Percentiles rank a stretch among this genome's conserved stretches.
These are phyloP conservation scores for Scleromitrula shiraiana DNA, from an alignment of 2,329 filamentous ascomycete species.

Conservation along the genomic window DNA sequence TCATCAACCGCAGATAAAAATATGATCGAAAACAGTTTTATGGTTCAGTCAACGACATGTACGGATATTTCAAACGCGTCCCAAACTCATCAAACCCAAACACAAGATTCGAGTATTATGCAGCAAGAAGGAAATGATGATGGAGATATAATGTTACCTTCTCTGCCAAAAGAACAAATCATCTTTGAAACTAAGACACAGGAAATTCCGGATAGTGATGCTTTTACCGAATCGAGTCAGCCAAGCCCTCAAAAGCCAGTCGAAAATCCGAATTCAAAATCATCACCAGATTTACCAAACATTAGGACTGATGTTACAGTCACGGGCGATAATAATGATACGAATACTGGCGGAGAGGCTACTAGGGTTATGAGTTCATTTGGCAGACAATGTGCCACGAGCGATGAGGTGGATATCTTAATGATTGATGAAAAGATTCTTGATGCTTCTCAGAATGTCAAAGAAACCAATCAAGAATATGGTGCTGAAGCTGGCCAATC, in stretches of 20 bases:
- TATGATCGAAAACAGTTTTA: too few relatives aligned
- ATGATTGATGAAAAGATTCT: background rate
- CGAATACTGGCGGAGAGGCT: too few relatives aligned
- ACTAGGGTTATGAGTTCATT: background rate
- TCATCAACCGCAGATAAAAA: background rate
- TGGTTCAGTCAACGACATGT: too few relatives aligned
- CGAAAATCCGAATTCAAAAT: background rate
- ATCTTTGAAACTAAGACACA: background rate
- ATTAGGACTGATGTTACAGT: background rate
- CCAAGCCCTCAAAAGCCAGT: background rate
- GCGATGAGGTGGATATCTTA: background rate
- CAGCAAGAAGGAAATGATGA: background rate
- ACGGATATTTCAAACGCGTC: too few relatives aligned
- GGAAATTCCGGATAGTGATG: constrained; percentile 12
- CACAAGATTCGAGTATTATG: background rate
- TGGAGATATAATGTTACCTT: background rate
- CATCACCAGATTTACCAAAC: background rate
- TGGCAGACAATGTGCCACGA: constrained; percentile 7
- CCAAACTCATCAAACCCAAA: too few relatives aligned
- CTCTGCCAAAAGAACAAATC: background rate
- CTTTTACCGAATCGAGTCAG: constrained; percentile 1
- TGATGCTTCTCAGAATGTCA: too few relatives aligned
- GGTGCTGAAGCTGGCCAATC: background rate
- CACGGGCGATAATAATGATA: background rate
- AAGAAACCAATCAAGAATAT: too few relatives aligned